Conservation (phyloP, 1,139 yeast genomes). For the Wickerhamiella pararugosa region DNA sequence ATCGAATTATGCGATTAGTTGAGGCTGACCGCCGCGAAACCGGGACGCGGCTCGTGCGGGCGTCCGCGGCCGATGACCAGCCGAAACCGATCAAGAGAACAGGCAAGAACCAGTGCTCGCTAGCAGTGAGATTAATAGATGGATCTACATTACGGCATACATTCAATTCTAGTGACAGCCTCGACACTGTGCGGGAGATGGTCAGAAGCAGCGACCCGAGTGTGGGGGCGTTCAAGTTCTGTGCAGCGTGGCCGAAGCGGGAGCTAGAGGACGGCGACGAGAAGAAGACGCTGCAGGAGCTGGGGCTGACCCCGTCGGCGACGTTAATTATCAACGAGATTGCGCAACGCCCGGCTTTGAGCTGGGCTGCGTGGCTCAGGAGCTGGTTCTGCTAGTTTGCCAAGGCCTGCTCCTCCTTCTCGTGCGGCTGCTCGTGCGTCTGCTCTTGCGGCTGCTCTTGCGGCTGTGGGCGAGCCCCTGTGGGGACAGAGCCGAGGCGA, state of each 20-base stretch:
- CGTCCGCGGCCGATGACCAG: slow-evolving; percentile 12
- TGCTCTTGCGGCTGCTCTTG: not conserved
- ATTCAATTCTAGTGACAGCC: slow-evolving; percentile 31
- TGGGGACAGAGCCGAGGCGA: slow-evolving; percentile 37
- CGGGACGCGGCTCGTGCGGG: slow-evolving; percentile 19
- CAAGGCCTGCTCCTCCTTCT: not conserved
- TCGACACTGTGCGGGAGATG: slow-evolving; percentile 47
- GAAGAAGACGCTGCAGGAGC: slow-evolving; percentile 27
- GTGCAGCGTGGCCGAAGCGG: slow-evolving; percentile 31
- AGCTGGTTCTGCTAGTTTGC: not conserved
- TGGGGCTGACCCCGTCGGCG: slow-evolving; percentile 50
- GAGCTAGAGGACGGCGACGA: slow-evolving; percentile 38
- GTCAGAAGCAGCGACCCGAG: slow-evolving; percentile 39
- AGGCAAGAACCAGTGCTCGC: slow-evolving; percentile 24
- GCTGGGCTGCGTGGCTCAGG: not conserved
- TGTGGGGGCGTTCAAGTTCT: slow-evolving; percentile 33
- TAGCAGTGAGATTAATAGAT: slow-evolving; percentile 40
- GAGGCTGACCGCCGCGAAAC: slow-evolving; percentile 37
- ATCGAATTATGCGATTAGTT: slow-evolving; percentile 37
- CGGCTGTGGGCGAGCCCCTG: too few species aligned
- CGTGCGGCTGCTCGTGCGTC: not conserved
- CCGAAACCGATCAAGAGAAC: slow-evolving; percentile 12
- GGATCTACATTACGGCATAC: slow-evolving; percentile 36
- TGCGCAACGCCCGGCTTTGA: slow-evolving; percentile 22
- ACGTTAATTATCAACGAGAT: slow-evolving; percentile 47